phyloP scores from a whole-genome alignment of 768 basidiomycete species.

The Tulasnella sp. region DNA sequence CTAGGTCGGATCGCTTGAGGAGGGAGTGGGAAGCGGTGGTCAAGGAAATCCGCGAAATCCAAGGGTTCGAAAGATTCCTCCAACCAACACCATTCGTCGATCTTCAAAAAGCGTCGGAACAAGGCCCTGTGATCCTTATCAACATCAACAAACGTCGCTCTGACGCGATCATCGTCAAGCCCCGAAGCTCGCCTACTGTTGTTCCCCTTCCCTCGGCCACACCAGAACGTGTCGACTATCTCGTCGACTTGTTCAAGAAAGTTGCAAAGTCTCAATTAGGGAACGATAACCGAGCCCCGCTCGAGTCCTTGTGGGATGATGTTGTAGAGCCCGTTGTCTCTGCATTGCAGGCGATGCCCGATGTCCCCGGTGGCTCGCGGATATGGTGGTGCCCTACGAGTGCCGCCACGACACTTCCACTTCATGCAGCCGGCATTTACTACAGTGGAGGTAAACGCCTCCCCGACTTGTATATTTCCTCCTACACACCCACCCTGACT shows the following conservation, averaged over 20 bases:
- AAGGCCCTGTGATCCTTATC: conserved; percentile 7
- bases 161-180: background rate
- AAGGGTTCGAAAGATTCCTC: conserved; percentile 9
- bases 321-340: no score
- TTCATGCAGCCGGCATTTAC: no score
- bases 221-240: background rate
- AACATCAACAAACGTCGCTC: background rate
- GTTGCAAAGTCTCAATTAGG: background rate
- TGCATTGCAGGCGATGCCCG: no score
- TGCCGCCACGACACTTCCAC: no score
- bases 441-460: no score
- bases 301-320: no score
- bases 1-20: background rate
- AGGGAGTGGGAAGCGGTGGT: conserved; percentile 1
- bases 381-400: no score
- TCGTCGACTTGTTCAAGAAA: background rate
- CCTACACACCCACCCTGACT: no score
- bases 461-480: no score
- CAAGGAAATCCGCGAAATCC: background rate
- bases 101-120: background rate
- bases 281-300: no score
- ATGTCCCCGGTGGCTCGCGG: no score
- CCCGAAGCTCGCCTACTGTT: background rate
- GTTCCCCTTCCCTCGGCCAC: background rate
- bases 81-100: background rate